Percentiles rank a stretch among this genome's conserved stretches.
Evolutionary conservation across 257 asterid species (phyloP).

Genomic region (Nicotiana obtusifolia): DNA sequence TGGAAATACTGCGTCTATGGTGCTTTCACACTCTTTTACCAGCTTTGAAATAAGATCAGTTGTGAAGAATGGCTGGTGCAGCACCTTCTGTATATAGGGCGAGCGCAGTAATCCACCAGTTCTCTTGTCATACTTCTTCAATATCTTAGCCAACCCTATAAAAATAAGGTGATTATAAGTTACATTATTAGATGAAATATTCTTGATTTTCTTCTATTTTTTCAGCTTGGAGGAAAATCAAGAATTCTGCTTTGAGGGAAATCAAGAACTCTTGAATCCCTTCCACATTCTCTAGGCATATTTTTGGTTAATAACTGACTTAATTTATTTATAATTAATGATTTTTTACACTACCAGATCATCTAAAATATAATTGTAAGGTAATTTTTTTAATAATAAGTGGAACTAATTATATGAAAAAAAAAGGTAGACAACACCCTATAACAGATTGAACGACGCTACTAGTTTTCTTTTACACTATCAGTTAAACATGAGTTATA

Average conservation of each 20-base stretch:
- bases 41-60: slow-evolving; percentile 79
- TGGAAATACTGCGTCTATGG: slow-evolving; percentile 62
- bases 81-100: slow-evolving; percentile 68
- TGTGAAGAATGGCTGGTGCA: slow-evolving; percentile 79
- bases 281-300: background rate
- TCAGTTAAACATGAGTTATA: background rate
- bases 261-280: background rate
- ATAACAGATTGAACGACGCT: too few species aligned
- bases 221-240: background rate
- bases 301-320: background rate
- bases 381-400: background rate
- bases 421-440: too few species aligned
- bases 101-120: slow-evolving; percentile 75
- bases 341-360: too few species aligned
- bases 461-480: too few species aligned
- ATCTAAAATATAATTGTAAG: background rate
- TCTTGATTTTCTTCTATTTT: too few species aligned
- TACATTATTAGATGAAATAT: too few species aligned
- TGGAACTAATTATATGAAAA: too few species aligned
- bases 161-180: background rate
- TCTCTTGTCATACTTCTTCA: slow-evolving; percentile 86
- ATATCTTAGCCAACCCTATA: slow-evolving; percentile 74
- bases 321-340: too few species aligned
- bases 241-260: background rate
- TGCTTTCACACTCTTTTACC: slow-evolving; percentile 74